Conservation (phyloP, 176 grass and related monocot species). For the Carex kokanica region DNA sequence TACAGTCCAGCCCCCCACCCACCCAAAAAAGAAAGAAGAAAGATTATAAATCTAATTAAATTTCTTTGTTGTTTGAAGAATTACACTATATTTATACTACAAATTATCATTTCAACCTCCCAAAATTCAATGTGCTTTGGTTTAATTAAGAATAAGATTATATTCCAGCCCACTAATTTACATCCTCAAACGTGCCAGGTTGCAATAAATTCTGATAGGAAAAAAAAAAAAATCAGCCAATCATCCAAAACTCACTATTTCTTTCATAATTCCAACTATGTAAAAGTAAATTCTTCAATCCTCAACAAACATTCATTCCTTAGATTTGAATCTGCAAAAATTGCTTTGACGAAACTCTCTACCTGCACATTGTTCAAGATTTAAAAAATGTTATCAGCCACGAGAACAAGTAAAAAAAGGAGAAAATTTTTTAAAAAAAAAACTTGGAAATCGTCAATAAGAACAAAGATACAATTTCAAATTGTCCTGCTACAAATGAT, state of each 20-base stretch:
- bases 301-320: constrained; percentile 19
- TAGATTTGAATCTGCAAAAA: constrained; percentile 29
- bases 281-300: neutral
- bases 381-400: neutral
- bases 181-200: neutral
- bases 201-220: neutral
- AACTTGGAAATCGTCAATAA: neutral
- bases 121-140: too few species aligned
- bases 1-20: too few species aligned
- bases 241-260: neutral
- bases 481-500: neutral
- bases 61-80: too few species aligned
- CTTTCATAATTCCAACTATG: neutral
- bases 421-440: neutral
- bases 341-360: constrained; percentile 25
- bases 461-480: neutral
- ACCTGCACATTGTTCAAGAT: neutral
- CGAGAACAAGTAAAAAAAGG: neutral
- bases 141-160: too few species aligned
- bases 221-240: neutral
- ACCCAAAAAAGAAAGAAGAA: too few species aligned
- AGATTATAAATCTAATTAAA: too few species aligned
- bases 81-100: too few species aligned
- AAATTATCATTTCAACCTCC: too few species aligned
- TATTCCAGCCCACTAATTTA: neutral